Base-by-base conservation (phyloP, 139 green algal species). In the Chlorella vulgaris region DNA sequence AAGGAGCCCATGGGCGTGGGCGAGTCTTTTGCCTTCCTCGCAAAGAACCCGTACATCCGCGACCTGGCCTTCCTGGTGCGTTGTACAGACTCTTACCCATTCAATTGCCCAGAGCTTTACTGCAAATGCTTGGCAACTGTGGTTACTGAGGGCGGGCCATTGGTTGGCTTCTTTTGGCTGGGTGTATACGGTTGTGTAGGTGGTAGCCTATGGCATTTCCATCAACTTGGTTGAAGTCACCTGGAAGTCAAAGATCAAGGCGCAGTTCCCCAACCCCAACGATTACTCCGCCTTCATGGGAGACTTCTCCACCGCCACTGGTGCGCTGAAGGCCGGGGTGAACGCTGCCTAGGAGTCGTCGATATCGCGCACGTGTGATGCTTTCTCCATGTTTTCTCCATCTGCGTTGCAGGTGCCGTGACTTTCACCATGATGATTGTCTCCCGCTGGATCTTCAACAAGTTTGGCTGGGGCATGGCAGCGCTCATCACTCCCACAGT, bases 211-310 rank as follows among this genome's bases (percentile, higher is more conserved):
- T 80, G 96, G 96, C 83, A 98, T 99, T 84, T 96, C 89, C 83
- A 99, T 99, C 89, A 99, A 99, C 93, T 88, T 99, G 89, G 96
- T 99, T 60, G 96, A 99, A 91, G 96, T 99, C 58, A 99, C 96
- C 38, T 99, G 96, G 96, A 99, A 99, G 93, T 92, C 90, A 87
- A 99, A 99, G 93, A 95, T 99, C 87, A 99, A 99, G 95, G 93
- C 93, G 13, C 96, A 99, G 94, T 99, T 98, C 89, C 96, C 94
- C 85, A 98, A 98, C 92, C 94, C 95, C 85, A 98, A 98, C 86
- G 93, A 98, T 79, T 97, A 97, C 93, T 95, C 89, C 29, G 74
- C 90, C 3, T 98, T 98, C 90, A 98, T 98, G 94, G 93, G 93
- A 69, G 83, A 94, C 84, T 96, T 97, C 88, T 96, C 92, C 74